Conservation (phyloP, 2,329 filamentous ascomycete species). For the Ascochyta koolunga region DNA sequence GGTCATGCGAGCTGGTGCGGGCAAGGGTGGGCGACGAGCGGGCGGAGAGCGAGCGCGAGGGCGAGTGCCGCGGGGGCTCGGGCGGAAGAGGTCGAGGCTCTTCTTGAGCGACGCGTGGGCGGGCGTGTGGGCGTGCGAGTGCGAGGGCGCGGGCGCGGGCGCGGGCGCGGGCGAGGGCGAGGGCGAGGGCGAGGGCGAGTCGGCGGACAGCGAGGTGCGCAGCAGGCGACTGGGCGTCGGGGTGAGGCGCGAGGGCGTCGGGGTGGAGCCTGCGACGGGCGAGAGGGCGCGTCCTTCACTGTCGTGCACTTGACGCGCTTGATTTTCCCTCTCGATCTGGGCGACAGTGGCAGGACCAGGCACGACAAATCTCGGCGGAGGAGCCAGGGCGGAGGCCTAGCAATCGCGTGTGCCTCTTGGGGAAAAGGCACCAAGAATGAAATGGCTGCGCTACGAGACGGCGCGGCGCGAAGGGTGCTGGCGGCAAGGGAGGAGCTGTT, state of each 20-base stretch:
- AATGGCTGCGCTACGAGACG: too few species aligned
- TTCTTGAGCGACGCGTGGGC: constrained; percentile 4
- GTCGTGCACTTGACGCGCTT: constrained; percentile 14
- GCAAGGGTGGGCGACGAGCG: constrained; percentile 20
- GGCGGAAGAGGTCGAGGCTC: constrained; percentile 33
- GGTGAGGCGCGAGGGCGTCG: constrained; percentile 4
- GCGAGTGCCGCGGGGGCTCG: constrained; percentile 30
- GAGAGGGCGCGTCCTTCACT: constrained; percentile 13
- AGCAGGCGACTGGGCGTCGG: constrained; percentile 7
- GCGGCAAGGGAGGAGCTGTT: constrained; percentile 3
- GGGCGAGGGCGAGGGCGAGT: neutral
- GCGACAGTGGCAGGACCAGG: constrained; percentile 14
- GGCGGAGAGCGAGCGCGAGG: constrained; percentile 20
- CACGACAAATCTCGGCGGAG: constrained; percentile 12
- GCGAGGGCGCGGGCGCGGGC: neutral
- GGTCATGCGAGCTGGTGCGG: constrained; percentile 37
- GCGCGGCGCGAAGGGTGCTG: neutral
- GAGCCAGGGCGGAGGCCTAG: constrained; percentile 18
- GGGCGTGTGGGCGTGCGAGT: neutral
- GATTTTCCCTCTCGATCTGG: constrained; percentile 8
- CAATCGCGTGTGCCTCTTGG: constrained; percentile 3
- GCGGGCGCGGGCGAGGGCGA: neutral
- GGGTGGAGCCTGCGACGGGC: constrained; percentile 11
- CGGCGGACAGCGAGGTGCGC: constrained; percentile 7
- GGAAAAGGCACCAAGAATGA: constrained; percentile 8